phyloP scores from a whole-genome alignment of 352 stramenopile genomes.

The Phytophthora europaea region DNA sequence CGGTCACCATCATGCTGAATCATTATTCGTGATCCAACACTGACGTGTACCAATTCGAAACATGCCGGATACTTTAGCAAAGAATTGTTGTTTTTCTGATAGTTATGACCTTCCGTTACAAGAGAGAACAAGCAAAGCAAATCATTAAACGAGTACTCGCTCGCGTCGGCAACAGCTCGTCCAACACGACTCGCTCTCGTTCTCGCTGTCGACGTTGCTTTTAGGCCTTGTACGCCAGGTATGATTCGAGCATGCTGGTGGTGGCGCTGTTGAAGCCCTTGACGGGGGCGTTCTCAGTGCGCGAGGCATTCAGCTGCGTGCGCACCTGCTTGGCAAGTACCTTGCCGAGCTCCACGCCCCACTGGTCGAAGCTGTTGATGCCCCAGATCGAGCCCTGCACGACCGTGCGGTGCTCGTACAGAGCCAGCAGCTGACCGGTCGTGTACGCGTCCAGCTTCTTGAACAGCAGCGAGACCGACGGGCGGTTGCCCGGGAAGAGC shows the following conservation, averaged over 20 bases:
- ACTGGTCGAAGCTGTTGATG: conserved; percentile 99
- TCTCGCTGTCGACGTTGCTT: neutral
- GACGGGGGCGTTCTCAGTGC: conserved; percentile 78
- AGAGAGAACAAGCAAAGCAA: conserved; percentile 17
- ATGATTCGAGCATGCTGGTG: conserved; percentile 93
- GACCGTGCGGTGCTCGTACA: conserved; percentile 99
- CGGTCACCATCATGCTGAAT: too few relatives aligned
- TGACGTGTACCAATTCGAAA: too few relatives aligned
- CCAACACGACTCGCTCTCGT: neutral
- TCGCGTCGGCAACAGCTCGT: neutral
- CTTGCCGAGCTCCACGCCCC: conserved; percentile 99
- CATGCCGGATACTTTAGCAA: neutral
- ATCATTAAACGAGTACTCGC: conserved; percentile 5
- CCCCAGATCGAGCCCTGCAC: conserved; percentile 99
- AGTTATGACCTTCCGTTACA: conserved; percentile 19
- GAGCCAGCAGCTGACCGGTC: conserved; percentile 96
- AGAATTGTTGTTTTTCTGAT: conserved; percentile 20
- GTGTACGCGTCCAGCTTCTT: conserved; percentile 96
- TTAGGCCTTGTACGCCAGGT: conserved; percentile 87
- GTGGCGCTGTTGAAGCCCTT: conserved; percentile 97
- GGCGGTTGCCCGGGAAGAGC: conserved; percentile 97
- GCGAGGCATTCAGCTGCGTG: conserved; percentile 86
- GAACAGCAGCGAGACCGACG: conserved; percentile 97
- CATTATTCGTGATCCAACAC: too few relatives aligned
- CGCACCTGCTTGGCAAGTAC: conserved; percentile 97